Evolutionary conservation across 495 filamentous ascomycete genomes (phyloP), one percentile per base, ranked within the genome.

Genomic region (Aspergillus incahuasiensis): DNA sequence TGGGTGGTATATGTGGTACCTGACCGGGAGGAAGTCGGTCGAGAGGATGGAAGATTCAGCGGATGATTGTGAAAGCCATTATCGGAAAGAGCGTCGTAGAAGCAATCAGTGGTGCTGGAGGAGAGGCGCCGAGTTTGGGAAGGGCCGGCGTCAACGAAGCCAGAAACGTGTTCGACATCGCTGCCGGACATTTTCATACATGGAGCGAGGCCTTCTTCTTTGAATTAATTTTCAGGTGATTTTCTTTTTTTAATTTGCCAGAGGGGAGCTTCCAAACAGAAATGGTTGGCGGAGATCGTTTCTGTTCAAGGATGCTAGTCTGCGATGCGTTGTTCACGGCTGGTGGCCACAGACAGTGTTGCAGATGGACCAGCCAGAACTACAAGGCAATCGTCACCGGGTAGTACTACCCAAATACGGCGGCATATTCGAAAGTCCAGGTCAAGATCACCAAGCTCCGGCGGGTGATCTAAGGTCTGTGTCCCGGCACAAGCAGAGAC

Each of bases 151-250:
- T 70, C 64, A 62, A 68, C 66, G 56, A 67, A 48, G 63, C 67
- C 64, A 66, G 66, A 70, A 64, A 63, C 65, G 63, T 73, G 71
- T 56, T 76, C 68, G 66, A 69, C 62, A 70, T 70, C 62, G 62
- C 68, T 66, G 70, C 70, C 71, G 68, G 75, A 70, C 75, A 78
- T 78, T 61, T 72, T 74, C 72, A 76, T 75, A 60, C 70, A 70
- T 67, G 57, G 64, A 15, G 63, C 18, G 61, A 67, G 56, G 57
- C 46, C 44, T 32, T 42, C 22, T 28, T 35, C 56, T 28, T 53
- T 41, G 41, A 11, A 5, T 51, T 34, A 42, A 53, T 54, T 52
- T 45, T 38, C 22, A 40, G 22, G 39, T 52, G 38, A 47, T 42
- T 46, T 39, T 34, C 47, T 41, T 56, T 32, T 28, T 48, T 53